phyloP scores from a whole-genome alignment of 805 yeast genomes.

The Yamadazyma philogaea region DNA sequence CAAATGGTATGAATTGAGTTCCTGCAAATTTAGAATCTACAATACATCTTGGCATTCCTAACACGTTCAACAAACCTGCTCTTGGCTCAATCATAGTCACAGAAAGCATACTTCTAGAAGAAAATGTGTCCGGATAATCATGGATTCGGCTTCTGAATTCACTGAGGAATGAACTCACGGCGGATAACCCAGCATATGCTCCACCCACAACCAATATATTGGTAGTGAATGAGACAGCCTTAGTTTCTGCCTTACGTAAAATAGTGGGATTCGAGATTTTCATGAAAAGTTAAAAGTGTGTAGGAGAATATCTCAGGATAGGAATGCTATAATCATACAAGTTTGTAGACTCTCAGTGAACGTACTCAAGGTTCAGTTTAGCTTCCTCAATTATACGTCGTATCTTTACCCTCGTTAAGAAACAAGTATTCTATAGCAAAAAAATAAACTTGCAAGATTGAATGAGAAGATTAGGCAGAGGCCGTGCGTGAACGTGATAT shows the following conservation, averaged over 20 bases:
- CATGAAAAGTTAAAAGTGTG: no score
- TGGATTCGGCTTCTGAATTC: slow-evolving; percentile 18
- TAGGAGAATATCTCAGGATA: no score
- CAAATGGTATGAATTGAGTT: slow-evolving; percentile 35
- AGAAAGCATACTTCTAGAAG: slow-evolving; percentile 16
- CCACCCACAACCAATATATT: slow-evolving; percentile 42
- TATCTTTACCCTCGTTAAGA: no score
- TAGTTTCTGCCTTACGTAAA: slow-evolving; percentile 3
- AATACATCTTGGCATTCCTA: slow-evolving; percentile 39
- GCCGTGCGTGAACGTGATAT: no score
- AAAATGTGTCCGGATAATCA: slow-evolving; percentile 1
- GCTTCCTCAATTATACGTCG: no score
- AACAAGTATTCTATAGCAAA: no score
- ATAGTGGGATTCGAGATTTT: slow-evolving; percentile 4
- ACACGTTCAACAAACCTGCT: slow-evolving; percentile 37
- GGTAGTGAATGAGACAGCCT: slow-evolving; percentile 23
- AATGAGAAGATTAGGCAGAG: no score
- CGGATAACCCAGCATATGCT: slow-evolving; percentile 39
- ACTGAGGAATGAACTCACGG: slow-evolving; percentile 27
- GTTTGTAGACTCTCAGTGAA: no score
- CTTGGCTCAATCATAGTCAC: slow-evolving; percentile 40
- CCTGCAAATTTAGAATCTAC: slow-evolving; percentile 38
- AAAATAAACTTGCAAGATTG: no score
- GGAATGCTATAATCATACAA: neutral
- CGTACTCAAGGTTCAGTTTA: no score